Conservation (phyloP, 805 yeast genomes). For the Hemisphaericaspora nanyangensis region DNA sequence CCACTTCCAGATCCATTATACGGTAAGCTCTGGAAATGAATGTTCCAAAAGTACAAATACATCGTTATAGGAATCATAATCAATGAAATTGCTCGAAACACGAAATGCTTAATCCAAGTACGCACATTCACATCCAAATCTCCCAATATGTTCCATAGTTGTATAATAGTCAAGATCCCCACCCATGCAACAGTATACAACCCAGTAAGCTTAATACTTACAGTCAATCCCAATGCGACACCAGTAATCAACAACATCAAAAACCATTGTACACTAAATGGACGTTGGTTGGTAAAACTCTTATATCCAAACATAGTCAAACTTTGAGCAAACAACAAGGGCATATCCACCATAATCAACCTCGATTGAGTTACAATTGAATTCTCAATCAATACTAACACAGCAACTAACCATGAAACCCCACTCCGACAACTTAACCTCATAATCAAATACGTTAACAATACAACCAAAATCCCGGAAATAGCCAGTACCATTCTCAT, state of each 20-base stretch:
- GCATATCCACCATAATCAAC: slow-evolving; percentile 38
- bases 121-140: slow-evolving; percentile 50
- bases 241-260: slow-evolving; percentile 46
- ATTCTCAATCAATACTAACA: slow-evolving; percentile 58
- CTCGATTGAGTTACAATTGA: slow-evolving; percentile 62
- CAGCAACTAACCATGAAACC: slow-evolving; percentile 49
- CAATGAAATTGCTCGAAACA: slow-evolving; percentile 38
- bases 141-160: slow-evolving; percentile 67
- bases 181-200: slow-evolving; percentile 66
- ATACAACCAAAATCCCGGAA: slow-evolving; percentile 50
- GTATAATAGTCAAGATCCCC: slow-evolving; percentile 40
- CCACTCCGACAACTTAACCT: slow-evolving; percentile 52
- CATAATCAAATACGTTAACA: slow-evolving; percentile 52
- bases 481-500: slow-evolving; percentile 57
- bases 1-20: slow-evolving; percentile 57
- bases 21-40: slow-evolving; percentile 50
- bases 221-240: slow-evolving; percentile 48
- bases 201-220: slow-evolving; percentile 72
- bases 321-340: slow-evolving; percentile 43
- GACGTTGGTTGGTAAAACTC: slow-evolving; percentile 41
- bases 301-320: slow-evolving; percentile 51
- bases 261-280: slow-evolving; percentile 52
- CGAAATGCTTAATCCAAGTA: slow-evolving; percentile 37
- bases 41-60: slow-evolving; percentile 53
- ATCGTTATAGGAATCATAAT: slow-evolving; percentile 53